Evolutionary conservation across 257 asterid species (phyloP), one percentile per base, ranked within the genome.

Genomic region (Solanum clarkiae): DNA sequence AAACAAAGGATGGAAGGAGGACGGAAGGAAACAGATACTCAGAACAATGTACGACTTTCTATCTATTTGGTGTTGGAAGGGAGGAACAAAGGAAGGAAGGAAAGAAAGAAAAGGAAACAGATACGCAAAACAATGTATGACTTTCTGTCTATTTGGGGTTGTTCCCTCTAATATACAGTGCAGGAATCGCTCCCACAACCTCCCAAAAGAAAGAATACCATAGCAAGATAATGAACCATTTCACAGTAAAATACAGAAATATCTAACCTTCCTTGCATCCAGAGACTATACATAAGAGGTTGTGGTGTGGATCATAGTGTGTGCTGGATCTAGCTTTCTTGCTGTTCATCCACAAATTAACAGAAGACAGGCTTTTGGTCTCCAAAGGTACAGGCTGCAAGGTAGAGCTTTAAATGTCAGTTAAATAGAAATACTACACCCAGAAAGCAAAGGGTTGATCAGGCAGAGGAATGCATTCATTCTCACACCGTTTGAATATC

Each of bases 331-430:
- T 95, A 88, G 90, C 88, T 84, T 88, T 88, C 88, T 91, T 91
- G 84, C 90, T 93, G 90, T 92, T 95, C 99, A 95, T 95, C 99
- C 99, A 96, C 88, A 96, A 89, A 92, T 96, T 95, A 89, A 96
- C 88, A 84, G 98, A 91, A 82, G 91, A 90, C 84, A 95, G 77
- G 18, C 80, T 56, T 91, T 93, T 95, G 81, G 90, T 90, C 87
- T 90, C 92, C 90, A 95, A 88, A 92, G 92, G 93, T 79, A 91
- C 88, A 86, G 98, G 98, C 98, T 94, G 98, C 63, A 68, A 29
- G 47, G 80, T 51, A 77, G 40, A 83, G 72, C 62, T 53, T 79
- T 26, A 77, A 14, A 79, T 79, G 49, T 53, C 65, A 79, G 45
- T 53, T 32, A 17, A 79, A 54, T 53, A 29, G 49, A 79, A 53